Conservation (phyloP, 106 monocot genomes). For the Acorus gramineus region DNA sequence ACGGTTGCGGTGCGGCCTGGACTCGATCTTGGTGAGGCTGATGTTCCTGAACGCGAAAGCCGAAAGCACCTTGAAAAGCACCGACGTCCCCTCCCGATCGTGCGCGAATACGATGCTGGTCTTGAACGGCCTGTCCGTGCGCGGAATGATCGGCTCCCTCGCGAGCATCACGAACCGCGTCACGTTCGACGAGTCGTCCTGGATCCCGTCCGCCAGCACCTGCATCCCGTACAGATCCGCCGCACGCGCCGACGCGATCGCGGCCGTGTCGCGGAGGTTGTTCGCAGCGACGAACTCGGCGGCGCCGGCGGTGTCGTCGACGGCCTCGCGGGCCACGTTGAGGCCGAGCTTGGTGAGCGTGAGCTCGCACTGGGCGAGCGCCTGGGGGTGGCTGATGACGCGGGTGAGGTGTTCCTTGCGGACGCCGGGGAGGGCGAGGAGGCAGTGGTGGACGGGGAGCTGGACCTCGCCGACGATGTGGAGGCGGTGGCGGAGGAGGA, state of each 20-base stretch:
- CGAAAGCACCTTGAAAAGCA: constrained; percentile 57
- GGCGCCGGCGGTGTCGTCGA: constrained; percentile 36
- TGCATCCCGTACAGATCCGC: constrained; percentile 37
- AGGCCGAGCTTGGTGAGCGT: constrained; percentile 29
- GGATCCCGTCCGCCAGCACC: constrained; percentile 30
- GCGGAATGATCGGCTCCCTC: constrained; percentile 32
- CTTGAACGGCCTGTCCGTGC: constrained; percentile 36
- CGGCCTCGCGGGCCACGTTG: constrained; percentile 32
- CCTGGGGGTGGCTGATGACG: constrained; percentile 38
- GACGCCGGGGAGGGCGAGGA: constrained; percentile 23
- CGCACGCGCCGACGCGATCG: constrained; percentile 29
- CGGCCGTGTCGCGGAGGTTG: constrained; percentile 27
- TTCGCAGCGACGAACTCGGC: constrained; percentile 24
- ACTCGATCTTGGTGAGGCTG: constrained; percentile 59
- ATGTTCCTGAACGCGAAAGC: constrained; percentile 54
- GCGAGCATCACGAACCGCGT: constrained; percentile 39
- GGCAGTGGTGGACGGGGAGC: constrained; percentile 33
- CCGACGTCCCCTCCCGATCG: constrained; percentile 29
- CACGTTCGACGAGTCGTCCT: constrained; percentile 34
- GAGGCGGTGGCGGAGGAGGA: constrained; percentile 44
- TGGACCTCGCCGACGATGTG: constrained; percentile 68
- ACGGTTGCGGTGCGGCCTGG: constrained; percentile 44
- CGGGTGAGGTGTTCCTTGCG: constrained; percentile 33
- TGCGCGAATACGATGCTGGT: constrained; percentile 40
- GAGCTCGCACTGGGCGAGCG: constrained; percentile 37